Base-by-base conservation (phyloP, 1,139 yeast species). In the Kodamaea ohmeri region DNA sequence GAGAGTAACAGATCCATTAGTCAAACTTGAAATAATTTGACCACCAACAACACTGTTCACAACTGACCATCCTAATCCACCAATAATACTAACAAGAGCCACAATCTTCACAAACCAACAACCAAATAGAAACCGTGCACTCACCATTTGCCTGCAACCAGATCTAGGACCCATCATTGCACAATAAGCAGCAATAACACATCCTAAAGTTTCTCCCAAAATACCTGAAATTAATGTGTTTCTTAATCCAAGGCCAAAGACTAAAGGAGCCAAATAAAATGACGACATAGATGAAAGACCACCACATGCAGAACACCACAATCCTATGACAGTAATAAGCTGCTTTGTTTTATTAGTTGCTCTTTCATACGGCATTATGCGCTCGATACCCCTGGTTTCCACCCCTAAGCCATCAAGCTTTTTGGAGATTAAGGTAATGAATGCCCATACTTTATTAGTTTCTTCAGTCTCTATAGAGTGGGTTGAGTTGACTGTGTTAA, bases 1-100 rank as follows among this genome's bases (percentile, higher is more conserved):
- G 28, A 86, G 54, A 3, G 92, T 87, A 1, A 85, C 71, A 45
- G 68, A 73, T 14, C 75, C 82, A 45, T 78, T 61, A 31, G 88
- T 78, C 8, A 87, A 64, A 32, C 83, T 73, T 2, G 78, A 70
- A 38, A 87, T 61, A 43, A 87, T 82, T 60, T 87, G 90, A 16
- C 96, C 96, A 25, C 95, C 95, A 39, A 86, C 80, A 35, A 86
- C 92, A 49, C 85, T 76, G 55, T 86, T 86, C 16, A 87, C 89
- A 29, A 87, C 81, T 13, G 90, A 77, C 95, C 95, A 87, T 16
- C 95, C 95, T 51, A 84, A 60, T n/a, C 83, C 82, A 34, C 95
- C 92, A 37, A 84, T 59, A 41, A 84, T 77, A 32, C 85, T 74
- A 26, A 83, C 75, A 32, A 87, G 56, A 2, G 87, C 80, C 34